Evolutionary conservation across 805 yeast genomes (phyloP), one percentile per base, ranked within the genome.

Genomic region (Pichia nanzhaoensis): DNA sequence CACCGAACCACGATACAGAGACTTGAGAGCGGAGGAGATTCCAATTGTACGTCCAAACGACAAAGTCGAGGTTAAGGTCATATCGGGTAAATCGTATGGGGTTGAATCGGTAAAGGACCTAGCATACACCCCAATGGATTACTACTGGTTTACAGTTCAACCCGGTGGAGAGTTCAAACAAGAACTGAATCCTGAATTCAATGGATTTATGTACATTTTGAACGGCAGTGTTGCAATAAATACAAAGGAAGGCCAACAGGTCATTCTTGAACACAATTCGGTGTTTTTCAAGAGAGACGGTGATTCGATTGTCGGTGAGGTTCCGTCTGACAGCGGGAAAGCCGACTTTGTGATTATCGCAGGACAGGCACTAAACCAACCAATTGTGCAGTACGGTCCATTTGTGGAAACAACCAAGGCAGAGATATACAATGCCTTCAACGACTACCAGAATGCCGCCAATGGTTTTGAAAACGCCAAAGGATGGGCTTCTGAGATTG

Each of bases 301-400:
- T 47, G 81, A 75, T 36, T 62, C 64, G 10, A 69, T 85, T 39
- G 63, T 58, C 32, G 90, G 88, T 36, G 62, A 63, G 17, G 73
- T 69, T 19, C 74, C 77, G n/a, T 73, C 63, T 19, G 53, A 57
- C 17, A 70, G 71, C 9, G 66, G 68, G 32, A 69, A 66, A 30
- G 66, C 87, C 2, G 79, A 82, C 53, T 80, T 87, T 57, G 80
- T 83, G 4, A 51, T 87, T n/a, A 69, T 87, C 50, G 93, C 88
- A 28, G 95, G 95, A 46, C 64, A 84, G 59, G 74, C 75, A 18
- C 67, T 86, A 46, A 75, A 85, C 54, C 95, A 88, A 67, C 76
- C 78, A 16, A 71, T 84, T 45, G 84, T 86, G 28, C 96, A 89
- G 59, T 82, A 88, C 59, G 96, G 96, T 16, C 96, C 96, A 13